phyloP scores from a whole-genome alignment of 2,329 filamentous ascomycete genomes.

The Venturia asperata region DNA sequence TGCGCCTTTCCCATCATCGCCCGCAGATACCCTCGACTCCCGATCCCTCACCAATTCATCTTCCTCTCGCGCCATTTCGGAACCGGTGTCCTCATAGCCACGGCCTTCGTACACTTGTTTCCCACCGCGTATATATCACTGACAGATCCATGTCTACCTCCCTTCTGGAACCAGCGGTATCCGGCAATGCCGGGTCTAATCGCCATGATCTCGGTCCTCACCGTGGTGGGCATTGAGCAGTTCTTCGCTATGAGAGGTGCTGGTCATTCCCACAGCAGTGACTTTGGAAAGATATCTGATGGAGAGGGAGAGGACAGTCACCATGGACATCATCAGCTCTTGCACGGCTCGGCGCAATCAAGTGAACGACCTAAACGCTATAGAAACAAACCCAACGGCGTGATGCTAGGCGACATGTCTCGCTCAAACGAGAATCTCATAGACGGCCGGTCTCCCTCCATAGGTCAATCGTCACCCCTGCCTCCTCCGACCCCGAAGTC shows the following conservation, averaged over 20 bases:
- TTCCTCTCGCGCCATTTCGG: conserved; percentile 55
- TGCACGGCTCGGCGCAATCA: background rate
- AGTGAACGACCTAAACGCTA: background rate
- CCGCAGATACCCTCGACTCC: conserved; percentile 52
- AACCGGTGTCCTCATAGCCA: conserved; percentile 51
- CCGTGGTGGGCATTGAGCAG: conserved; percentile 22
- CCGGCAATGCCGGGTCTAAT: conserved; percentile 72
- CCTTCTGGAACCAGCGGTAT: conserved; percentile 74
- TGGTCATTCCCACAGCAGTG: conserved; percentile 18
- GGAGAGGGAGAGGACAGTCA: conserved; percentile 8
- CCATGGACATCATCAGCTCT: conserved; percentile 9
- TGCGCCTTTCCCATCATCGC: conserved; percentile 51
- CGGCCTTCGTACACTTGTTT: conserved; percentile 53
- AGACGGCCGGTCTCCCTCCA: conserved; percentile 14
- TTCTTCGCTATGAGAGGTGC: conserved; percentile 21
- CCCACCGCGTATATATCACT: conserved; percentile 56
- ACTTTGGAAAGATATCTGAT: conserved; percentile 10
- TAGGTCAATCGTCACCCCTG: conserved; percentile 18
- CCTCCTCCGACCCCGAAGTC: conserved; percentile 2
- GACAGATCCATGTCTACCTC: conserved; percentile 61
- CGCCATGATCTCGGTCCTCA: conserved; percentile 71
- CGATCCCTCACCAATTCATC: conserved; percentile 51
- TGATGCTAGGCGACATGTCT: conserved; percentile 3
- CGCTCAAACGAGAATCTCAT: conserved; percentile 17
- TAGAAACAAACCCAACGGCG: conserved; percentile 1